Conservation (phyloP, 139 green algal species). For the Closterium sp. region DNA sequence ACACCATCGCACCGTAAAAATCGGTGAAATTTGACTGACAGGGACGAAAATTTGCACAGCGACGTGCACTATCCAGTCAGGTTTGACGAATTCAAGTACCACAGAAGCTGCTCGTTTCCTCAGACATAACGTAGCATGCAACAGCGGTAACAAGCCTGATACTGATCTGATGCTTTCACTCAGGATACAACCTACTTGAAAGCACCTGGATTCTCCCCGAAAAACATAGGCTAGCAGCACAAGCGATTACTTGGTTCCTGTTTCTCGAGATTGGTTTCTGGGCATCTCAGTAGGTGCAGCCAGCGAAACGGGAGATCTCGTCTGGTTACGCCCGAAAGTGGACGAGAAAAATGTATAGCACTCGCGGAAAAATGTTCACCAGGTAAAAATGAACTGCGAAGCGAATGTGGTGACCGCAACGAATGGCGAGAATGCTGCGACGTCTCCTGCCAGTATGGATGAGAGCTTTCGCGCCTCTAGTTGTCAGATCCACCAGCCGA, state of each 20-base stretch:
- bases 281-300: no score
- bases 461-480: neutral
- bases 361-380: neutral
- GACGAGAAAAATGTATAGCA: neutral
- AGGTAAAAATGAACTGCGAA: no score
- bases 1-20: neutral
- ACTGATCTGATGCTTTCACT: neutral
- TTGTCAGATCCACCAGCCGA: neutral
- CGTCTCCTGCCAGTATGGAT: neutral
- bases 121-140: neutral
- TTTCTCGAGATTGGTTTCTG: no score
- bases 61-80: neutral
- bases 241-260: no score
- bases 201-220: no score
- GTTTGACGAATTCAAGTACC: neutral
- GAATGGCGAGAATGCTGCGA: neutral
- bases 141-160: neutral
- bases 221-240: no score
- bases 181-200: no score
- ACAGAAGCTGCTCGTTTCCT: neutral
- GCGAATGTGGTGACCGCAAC: neutral
- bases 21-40: neutral
- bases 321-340: neutral
- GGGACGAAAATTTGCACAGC: no score
- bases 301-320: neutral